Evolutionary conservation across 164 flowering plant genomes (phyloP), one percentile per base, ranked within the genome.

Genomic region (Litsea cubeba): DNA sequence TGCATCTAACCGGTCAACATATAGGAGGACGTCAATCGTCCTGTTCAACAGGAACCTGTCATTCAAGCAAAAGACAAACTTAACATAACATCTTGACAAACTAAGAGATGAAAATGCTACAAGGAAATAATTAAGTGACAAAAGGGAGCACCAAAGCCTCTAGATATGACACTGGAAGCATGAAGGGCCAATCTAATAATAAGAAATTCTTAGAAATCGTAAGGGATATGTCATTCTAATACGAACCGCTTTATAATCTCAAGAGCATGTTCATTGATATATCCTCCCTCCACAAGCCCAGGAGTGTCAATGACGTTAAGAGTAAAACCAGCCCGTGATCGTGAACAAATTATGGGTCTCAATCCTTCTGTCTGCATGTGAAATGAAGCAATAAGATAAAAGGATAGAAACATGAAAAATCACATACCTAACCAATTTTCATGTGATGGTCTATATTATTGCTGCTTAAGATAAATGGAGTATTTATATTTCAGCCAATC

Each of bases 221-320:
- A 70, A 30, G 12, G 35, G 35, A 30, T 30, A 3, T 5, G 35
- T 30, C 35, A 30, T 30, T 30, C 35, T 30, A 30, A 24, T 15
- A 78, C 87, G 24, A 24, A 95, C 99, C 93, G 83, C 81, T 95
- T 95, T 57, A 92, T 92, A 72, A 88, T 85, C 71, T 90, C 90
- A 72, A 95, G 86, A 28, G 94, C 93, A 70, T 88, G 89, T 32
- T 85, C 85, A 84, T 87, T 95, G 75, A 93, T 87, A 83, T 88
- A 95, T 75, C 98, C 99, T 74, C 93, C 99, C 84, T 93, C 98
- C 74, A 95, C 86, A 64, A 95, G 89, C 62, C 98, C 97, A 20
- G 99, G 98, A 35, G 99, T 95, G 82, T 95, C 99, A 50, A 95
- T 87, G 57, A 95, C 76, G 79, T 93, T 91, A 71, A 93, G 77